Evolutionary conservation across 352 stramenopile genomes (phyloP), one percentile per base, ranked within the genome.

Genomic region (Phytophthora europaea): DNA sequence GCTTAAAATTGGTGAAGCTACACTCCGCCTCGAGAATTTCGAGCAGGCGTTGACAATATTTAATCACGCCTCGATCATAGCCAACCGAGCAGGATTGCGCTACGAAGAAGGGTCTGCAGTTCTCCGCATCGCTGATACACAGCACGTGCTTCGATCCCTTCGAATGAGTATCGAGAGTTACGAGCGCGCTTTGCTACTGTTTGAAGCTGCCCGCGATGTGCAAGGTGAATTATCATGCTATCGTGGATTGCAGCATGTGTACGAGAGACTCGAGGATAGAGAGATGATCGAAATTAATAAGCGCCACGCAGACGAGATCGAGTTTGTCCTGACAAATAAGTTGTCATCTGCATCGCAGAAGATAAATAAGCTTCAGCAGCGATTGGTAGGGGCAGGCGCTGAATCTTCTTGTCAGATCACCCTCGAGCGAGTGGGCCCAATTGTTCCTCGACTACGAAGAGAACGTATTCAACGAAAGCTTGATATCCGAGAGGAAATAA

Each of bases 381-480:
- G 84, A 16, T 81, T 94, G 2, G 84, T 93, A 3, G 85, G 87
- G 4, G 78, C 84, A 7, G 85, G 85, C 16, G 89, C 85, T 4
- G 78, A 92, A 71, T 86, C 84, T 1, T 88, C 83, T n/a, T 85
- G 78, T 12, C 75, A 89, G 64, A 85, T 93, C 23, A 73, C 69
- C 0, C 67, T 93, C 2, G 89, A 95, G 50, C 81, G 89, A 18
- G 84, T 95, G 2, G 82, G 85, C 36, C 78, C 89, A 0, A 91
- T 88, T 45, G 89, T 94, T 2, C 82, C 87, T 15, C 67, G 80
- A 31, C 47, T 95, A 4, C 71, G 89, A 55, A 74, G 76, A 50
- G 81, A 94, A 43, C 73, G 87, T 18, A 91, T 93, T 53, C 79
- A 84, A 48, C 67, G 70, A 10, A 89, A 89, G 57, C 80, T 92